Evolutionary conservation across 2,329 filamentous ascomycete species (phyloP), one percentile per base, ranked within the genome.

Genomic region (Trichoderma oligosporum): DNA sequence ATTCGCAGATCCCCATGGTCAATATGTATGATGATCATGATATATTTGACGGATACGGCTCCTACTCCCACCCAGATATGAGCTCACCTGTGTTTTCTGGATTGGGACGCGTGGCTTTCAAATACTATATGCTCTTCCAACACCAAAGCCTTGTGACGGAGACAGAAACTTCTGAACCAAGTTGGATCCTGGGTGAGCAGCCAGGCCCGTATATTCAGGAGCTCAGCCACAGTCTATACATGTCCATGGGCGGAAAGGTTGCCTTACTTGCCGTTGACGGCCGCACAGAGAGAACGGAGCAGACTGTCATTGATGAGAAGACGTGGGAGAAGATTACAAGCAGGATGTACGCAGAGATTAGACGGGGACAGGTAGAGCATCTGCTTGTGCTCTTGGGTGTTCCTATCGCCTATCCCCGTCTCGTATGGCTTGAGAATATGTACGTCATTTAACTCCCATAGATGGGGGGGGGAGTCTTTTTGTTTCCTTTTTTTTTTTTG

Each of bases 61-160:
- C 91, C 0, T 99, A 97, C 70, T 86, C 92, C 4, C 83, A 97
- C 63, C 84, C 89, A 63, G 94, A 96, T 67, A 97, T 97, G 91
- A 84, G 82, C 62, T 90, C 89, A 2, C 88, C 90, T 0, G 89
- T 97, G 0, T 96, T 99, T 69, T 87, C 86, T 2, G 94, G 95
- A 0, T 73, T 99, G 7, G 95, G 94, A 2, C 88, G 88, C 35
- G 85, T 97, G 48, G 93, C 93, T 0, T 97, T 94, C 82, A 99
- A 99, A 71, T 99, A 97, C 73, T 99, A 99, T 67, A 87, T 99
- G 85, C 81, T 99, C 7, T 99, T 99, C 76, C 94, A 99, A 71
- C 94, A 99, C 65, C 95, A 99, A 71, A 96, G 88, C 63, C 78
- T 96, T 3, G 76, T 84, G 1, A 83, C 86, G 44, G 94, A 99